These are phyloP conservation scores for Sphaceloma murrayae DNA, from an alignment of 2,329 filamentous ascomycete genomes.

Conservation along the genomic window DNA sequence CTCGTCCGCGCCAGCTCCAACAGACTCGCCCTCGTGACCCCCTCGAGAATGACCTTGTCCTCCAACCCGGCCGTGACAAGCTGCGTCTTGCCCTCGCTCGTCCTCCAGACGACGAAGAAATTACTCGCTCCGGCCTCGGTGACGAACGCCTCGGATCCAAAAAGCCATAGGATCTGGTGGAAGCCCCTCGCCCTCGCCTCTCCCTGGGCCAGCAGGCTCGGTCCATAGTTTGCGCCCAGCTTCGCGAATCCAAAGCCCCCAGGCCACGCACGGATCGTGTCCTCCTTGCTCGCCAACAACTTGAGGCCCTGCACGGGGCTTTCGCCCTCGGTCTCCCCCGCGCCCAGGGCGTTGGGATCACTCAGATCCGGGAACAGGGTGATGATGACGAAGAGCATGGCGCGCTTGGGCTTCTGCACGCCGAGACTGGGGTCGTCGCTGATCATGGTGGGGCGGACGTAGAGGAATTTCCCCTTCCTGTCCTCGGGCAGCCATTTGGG, in stretches of 20 bases:
- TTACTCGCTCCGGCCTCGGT: constrained; percentile 90
- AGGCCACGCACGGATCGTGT: constrained; percentile 84
- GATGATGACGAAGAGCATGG: constrained; percentile 76
- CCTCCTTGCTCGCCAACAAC: constrained; percentile 67
- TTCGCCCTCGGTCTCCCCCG: constrained; percentile 10
- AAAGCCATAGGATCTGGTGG: constrained; percentile 90
- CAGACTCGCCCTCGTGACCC: constrained; percentile 75
- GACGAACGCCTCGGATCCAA: constrained; percentile 65
- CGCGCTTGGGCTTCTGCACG: constrained; percentile 68
- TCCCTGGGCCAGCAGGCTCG: constrained; percentile 65
- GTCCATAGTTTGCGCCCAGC: constrained; percentile 88
- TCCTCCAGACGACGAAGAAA: constrained; percentile 77
- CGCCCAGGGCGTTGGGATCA: constrained; percentile 21
- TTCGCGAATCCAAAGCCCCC: constrained; percentile 90
- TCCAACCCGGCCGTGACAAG: constrained; percentile 76
- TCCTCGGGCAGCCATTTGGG: constrained; percentile 68
- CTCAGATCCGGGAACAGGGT: constrained; percentile 39
- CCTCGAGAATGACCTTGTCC: constrained; percentile 75
- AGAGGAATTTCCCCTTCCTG: constrained; percentile 62
- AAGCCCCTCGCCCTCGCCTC: constrained; percentile 66
- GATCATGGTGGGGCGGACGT: constrained; percentile 65
- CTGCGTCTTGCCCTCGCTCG: constrained; percentile 53
- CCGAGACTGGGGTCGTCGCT: constrained; percentile 72
- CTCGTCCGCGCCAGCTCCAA: constrained; percentile 61
- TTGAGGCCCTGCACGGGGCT: constrained; percentile 44